Percentiles rank a stretch among this genome's conserved stretches.
Evolutionary conservation across 164 flowering plant genomes (phyloP).

Genomic region (Macadamia integrifolia): DNA sequence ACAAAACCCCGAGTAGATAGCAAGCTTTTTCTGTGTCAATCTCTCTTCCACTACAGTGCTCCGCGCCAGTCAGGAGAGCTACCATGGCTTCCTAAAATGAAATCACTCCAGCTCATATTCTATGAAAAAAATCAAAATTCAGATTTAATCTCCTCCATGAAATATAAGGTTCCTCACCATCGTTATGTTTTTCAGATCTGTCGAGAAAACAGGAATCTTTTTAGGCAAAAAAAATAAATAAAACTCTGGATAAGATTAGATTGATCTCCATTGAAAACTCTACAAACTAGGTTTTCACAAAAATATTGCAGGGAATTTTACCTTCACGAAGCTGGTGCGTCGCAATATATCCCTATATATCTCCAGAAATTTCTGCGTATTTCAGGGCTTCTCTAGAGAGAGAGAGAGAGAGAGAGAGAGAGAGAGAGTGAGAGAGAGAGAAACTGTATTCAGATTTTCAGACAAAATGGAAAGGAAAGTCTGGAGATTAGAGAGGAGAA

Average conservation of each 20-base stretch:
- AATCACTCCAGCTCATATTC: background rate
- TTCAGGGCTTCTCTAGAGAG: background rate
- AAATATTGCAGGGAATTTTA: too few species aligned
- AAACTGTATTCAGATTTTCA: background rate
- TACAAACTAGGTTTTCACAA: too few species aligned
- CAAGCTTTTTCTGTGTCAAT: conserved; percentile 30
- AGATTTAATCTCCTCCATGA: conserved; percentile 7
- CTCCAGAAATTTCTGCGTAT: background rate
- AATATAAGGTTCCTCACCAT: background rate
- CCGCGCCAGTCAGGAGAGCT: conserved; percentile 7
- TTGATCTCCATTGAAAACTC: too few species aligned
- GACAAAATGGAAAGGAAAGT: background rate
- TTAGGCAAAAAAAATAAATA: background rate
- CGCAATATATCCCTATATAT: too few species aligned
- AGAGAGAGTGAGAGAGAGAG: conserved; percentile 5
- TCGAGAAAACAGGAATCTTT: background rate
- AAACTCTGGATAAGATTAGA: conserved; percentile 3
- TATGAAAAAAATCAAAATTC: background rate
- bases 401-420: conserved; percentile 5
- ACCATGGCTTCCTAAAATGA: conserved; percentile 12
- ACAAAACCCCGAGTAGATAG: conserved; percentile 24
- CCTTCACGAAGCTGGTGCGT: too few species aligned
- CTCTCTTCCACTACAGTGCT: background rate
- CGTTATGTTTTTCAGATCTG: background rate
- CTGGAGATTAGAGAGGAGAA: background rate